Percentiles rank a stretch among this genome's conserved stretches.
These are phyloP conservation scores for Cytospora mali DNA, from an alignment of 2,329 filamentous ascomycete genomes.

Conservation along the genomic window DNA sequence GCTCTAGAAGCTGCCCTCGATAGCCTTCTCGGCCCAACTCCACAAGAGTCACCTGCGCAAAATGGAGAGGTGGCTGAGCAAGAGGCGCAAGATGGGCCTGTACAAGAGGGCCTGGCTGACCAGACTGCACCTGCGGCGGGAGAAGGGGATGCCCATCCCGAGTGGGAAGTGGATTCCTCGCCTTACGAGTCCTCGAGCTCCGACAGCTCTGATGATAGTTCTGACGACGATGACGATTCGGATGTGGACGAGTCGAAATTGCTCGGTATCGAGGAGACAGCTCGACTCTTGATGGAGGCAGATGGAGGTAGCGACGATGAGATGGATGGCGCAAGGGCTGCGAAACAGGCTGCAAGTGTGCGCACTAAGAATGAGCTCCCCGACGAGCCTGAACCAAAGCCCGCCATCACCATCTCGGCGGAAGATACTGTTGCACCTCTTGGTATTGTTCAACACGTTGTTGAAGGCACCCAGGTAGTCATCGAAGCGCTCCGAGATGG, in stretches of 20 bases:
- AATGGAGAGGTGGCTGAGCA: background rate
- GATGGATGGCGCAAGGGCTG: slow-evolving; percentile 53
- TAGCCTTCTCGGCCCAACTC: slow-evolving; percentile 26
- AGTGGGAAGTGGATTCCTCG: slow-evolving; percentile 84
- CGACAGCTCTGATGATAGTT: slow-evolving; percentile 62
- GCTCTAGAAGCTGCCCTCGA: slow-evolving; percentile 34
- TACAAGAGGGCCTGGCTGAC: background rate
- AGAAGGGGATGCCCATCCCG: slow-evolving; percentile 53
- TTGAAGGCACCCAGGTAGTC: slow-evolving; percentile 72
- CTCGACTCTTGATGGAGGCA: slow-evolving; percentile 80
- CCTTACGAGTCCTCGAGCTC: slow-evolving; percentile 71
- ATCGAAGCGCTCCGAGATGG: slow-evolving; percentile 79
- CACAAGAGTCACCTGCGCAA: background rate
- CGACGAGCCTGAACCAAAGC: slow-evolving; percentile 69
- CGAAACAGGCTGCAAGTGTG: slow-evolving; percentile 53
- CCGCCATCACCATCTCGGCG: slow-evolving; percentile 74
- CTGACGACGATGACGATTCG: slow-evolving; percentile 57
- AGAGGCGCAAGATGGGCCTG: slow-evolving; percentile 1
- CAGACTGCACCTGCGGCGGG: background rate
- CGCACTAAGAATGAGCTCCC: slow-evolving; percentile 80
- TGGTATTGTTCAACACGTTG: slow-evolving; percentile 73
- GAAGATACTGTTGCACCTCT: slow-evolving; percentile 78
- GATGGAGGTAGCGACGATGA: slow-evolving; percentile 82
- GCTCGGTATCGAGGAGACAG: slow-evolving; percentile 79
- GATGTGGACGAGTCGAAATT: slow-evolving; percentile 65